Evolutionary conservation across 1,284 basidiomycete genomes (phyloP), one percentile per base, ranked within the genome.

Genomic region (Marasmius sp.): DNA sequence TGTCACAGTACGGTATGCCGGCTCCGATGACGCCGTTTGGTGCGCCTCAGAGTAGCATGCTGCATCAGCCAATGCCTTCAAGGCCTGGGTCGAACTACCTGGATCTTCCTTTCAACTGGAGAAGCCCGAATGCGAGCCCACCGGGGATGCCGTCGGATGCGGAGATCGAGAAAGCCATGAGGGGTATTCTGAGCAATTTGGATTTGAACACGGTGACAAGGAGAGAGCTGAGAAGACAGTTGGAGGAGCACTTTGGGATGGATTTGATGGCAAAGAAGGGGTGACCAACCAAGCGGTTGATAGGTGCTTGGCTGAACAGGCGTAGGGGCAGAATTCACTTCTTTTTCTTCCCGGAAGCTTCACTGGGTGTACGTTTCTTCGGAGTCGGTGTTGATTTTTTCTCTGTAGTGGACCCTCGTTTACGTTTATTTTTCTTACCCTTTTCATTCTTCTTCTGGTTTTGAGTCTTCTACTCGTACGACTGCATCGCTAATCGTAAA

Each of bases 181-280:
- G 89, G 61, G 81, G 86, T 37, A 83, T 96, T 48, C 79, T 97
- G 60, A 81, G 81, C 18, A 78, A 79, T 22, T 93, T 93, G 0
- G 94, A 97, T 75, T 79, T 97, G 59, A 94, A 94, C 70, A 87
- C n/a, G n/a, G n/a, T n/a, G 61, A 97, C 94, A 54, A 97, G 97
- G 80, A 88, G 94, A 67, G 90, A 90, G 67, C 89, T 98, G 59
- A 85, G 95, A 54, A 82, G 87, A 62, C 86, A 88, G 70, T 78
- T 98, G 56, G 93, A 96, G 75, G 85, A 87, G 62, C 83, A 84
- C 66, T 95, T 89, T 70, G 87, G 87, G 34, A 85, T 87, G 78
- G 90, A 92, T 70, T 74, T 93, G 62, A 83, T 85, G 10, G 65
- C 83, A 36, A 82, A 87, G 61, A 93, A 92, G 74, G 77, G 22